Evolutionary conservation across 1,139 yeast species (phyloP).

Genomic region (Scheffersomyces stambukii): DNA sequence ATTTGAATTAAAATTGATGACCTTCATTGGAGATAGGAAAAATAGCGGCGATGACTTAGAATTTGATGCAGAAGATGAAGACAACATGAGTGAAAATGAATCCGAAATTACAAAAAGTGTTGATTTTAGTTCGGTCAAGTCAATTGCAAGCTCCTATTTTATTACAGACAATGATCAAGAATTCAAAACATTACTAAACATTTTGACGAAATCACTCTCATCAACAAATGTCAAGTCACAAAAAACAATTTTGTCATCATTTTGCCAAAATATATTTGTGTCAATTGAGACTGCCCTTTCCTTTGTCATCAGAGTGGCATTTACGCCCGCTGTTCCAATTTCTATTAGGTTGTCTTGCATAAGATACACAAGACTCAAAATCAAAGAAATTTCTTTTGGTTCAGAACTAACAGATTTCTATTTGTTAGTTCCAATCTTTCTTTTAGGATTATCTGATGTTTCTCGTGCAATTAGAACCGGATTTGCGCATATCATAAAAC

Average conservation of each 20-base stretch:
- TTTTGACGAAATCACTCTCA: conserved; percentile 15
- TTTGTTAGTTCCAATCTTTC: conserved; percentile 32
- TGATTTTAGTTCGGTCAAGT: conserved; percentile 17
- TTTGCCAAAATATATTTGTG: conserved; percentile 20
- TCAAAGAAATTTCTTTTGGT: conserved; percentile 29
- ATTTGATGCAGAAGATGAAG: conserved; percentile 18
- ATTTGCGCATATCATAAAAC: conserved; percentile 20
- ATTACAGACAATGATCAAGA: conserved; percentile 38
- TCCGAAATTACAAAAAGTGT: conserved; percentile 13
- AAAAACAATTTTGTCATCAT: conserved; percentile 15
- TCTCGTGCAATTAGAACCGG: conserved; percentile 25
- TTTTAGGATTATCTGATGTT: conserved; percentile 33
- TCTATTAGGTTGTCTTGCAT: conserved; percentile 50
- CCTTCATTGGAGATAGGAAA: conserved; percentile 39
- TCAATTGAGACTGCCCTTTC: conserved; percentile 41
- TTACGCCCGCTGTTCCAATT: conserved; percentile 55
- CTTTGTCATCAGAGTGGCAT: conserved; percentile 53
- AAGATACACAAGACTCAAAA: conserved; percentile 28
- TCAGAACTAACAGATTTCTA: conserved; percentile 24
- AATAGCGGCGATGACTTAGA: conserved; percentile 23
- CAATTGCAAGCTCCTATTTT: conserved; percentile 35
- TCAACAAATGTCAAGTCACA: conserved; percentile 11
- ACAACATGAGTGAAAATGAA: conserved; percentile 12
- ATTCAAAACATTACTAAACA: conserved; percentile 17
- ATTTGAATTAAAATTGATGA: conserved; percentile 67